Evolutionary conservation across 345 rosid genomes (phyloP).

Genomic region (Aquilaria malaccensis): DNA sequence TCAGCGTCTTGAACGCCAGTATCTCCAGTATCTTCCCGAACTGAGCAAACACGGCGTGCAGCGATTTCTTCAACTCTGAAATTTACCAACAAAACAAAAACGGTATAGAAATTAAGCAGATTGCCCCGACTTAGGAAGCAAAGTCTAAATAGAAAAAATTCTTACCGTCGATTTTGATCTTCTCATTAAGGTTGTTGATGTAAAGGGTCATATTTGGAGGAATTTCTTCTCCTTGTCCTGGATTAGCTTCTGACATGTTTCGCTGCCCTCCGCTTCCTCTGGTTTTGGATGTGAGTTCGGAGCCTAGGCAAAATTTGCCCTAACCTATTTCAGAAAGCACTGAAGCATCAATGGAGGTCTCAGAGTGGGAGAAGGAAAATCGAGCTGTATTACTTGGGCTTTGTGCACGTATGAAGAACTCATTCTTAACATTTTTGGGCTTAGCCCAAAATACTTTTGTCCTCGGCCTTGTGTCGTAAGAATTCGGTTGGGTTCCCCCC

Average conservation of each 20-base stretch:
- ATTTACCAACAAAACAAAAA: conserved; percentile 2
- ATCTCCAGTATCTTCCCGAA: conserved; percentile 94
- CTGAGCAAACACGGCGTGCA: conserved; percentile 83
- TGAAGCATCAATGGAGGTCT: too few relatives aligned
- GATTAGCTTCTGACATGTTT: conserved; percentile 44
- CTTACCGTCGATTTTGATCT: conserved; percentile 82
- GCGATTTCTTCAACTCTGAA: conserved; percentile 85
- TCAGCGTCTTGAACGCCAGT: conserved; percentile 86
- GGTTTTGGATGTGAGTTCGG: not conserved
- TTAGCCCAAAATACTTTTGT: too few relatives aligned
- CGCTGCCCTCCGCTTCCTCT: conserved; percentile 6
- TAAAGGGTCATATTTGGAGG: conserved; percentile 72
- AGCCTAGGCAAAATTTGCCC: too few relatives aligned
- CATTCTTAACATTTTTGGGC: too few relatives aligned
- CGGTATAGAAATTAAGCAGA: not conserved
- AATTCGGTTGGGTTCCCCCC: too few relatives aligned
- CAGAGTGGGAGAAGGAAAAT: too few relatives aligned
- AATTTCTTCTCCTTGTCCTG: conserved; percentile 47
- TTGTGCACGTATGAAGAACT: too few relatives aligned
- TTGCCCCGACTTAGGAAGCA: not conserved
- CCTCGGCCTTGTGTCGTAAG: too few relatives aligned
- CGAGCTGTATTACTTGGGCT: too few relatives aligned
- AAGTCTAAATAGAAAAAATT: not conserved
- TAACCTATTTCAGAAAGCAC: too few relatives aligned
- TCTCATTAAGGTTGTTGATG: conserved; percentile 97